Percentiles rank a stretch among this genome's conserved stretches.
Evolutionary conservation across 2,329 filamentous ascomycete species (phyloP).

Genomic region (Raffaelea deltoideospora): DNA sequence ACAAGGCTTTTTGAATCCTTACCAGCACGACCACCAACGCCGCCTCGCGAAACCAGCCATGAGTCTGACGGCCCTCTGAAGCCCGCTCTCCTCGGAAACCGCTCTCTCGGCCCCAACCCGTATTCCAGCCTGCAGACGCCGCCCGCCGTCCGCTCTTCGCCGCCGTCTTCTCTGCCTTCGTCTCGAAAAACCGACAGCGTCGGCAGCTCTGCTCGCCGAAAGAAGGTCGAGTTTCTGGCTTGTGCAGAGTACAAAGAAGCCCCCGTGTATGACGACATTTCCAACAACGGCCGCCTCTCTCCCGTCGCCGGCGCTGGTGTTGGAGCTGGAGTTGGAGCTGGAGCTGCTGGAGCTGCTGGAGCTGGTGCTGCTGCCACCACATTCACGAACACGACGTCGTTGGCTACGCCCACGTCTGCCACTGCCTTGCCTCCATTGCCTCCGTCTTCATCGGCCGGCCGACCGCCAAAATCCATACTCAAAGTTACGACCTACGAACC

Average conservation of each 20-base stretch:
- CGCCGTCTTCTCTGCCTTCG: too few species aligned
- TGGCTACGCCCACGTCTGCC: too few species aligned
- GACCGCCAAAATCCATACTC: slow-evolving; percentile 54
- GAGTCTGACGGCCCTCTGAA: slow-evolving; percentile 13
- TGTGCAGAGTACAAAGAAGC: slow-evolving; percentile 42
- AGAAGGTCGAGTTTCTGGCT: slow-evolving; percentile 42
- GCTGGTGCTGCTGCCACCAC: too few species aligned
- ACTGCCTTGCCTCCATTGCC: slow-evolving; percentile 14
- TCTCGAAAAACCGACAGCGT: slow-evolving; percentile 13
- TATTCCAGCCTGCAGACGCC: slow-evolving; percentile 33
- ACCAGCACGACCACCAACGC: slow-evolving; percentile 48
- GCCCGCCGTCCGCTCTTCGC: slow-evolving; percentile 30
- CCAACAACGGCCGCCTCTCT: too few species aligned
- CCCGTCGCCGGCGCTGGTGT: too few species aligned
- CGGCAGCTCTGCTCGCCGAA: slow-evolving; percentile 32
- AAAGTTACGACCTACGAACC: slow-evolving; percentile 41
- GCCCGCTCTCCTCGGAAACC: neutral
- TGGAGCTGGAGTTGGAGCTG: too few species aligned
- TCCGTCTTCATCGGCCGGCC: slow-evolving; percentile 18
- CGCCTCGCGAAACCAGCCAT: slow-evolving; percentile 39
- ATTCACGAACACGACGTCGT: too few species aligned
- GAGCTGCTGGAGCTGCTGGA: too few species aligned
- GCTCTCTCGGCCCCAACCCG: slow-evolving; percentile 18
- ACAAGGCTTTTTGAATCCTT: slow-evolving; percentile 34
- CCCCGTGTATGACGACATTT: slow-evolving; percentile 26